A percentile compares a stretch with the other conserved stretches of the same genome.
Conservation (phyloP, 768 basidiomycete genomes). For the Lyophyllum decastes region DNA sequence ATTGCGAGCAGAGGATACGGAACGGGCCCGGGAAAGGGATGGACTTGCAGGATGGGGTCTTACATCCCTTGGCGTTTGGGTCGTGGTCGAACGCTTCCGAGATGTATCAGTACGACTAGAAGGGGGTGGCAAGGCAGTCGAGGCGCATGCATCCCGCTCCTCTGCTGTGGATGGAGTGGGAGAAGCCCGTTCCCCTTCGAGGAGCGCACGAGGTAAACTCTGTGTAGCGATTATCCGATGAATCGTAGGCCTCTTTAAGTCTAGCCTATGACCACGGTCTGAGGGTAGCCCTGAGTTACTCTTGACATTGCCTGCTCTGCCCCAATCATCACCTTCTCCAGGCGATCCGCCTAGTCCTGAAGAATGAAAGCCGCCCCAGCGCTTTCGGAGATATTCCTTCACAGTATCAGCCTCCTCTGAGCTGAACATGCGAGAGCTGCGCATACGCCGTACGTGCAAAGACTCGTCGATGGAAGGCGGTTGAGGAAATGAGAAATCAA, state of each 20-base stretch:
- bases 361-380: conserved; percentile 16
- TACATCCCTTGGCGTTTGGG: not conserved
- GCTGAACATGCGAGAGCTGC: conserved; percentile 43
- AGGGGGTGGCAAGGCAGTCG: not conserved
- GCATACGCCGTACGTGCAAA: conserved; percentile 37
- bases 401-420: conserved; percentile 25
- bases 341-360: not conserved
- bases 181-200: not conserved
- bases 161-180: not conserved
- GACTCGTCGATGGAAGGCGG: conserved; percentile 44
- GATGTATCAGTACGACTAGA: not conserved
- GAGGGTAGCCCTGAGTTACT: not conserved
- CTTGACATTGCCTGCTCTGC: not conserved
- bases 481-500: conserved; percentile 42
- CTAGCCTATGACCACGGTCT: not conserved
- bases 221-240: not conserved
- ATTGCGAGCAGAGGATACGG: not conserved
- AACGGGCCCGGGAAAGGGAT: not conserved
- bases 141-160: not conserved
- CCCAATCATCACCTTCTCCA: not conserved
- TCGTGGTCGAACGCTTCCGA: conserved; percentile 12
- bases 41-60: not conserved
- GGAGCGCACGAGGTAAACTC: not conserved
- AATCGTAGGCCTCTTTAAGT: not conserved
- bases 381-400: conserved; percentile 21